These are phyloP conservation scores for Tuber calosporum DNA, from an alignment of 495 filamentous ascomycete genomes.

Conservation along the genomic window DNA sequence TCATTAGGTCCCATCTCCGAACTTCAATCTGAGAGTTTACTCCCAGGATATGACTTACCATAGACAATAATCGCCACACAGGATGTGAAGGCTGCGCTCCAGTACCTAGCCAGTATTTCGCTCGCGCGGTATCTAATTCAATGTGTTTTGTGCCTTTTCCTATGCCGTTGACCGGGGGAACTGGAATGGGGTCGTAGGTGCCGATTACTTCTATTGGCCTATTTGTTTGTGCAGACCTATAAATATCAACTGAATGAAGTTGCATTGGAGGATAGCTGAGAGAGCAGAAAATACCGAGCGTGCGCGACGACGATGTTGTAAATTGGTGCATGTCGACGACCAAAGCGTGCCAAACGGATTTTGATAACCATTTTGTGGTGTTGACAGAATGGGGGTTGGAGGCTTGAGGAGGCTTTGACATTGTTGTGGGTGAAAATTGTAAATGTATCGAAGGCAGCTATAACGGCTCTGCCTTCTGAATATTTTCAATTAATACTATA, in stretches of 20 bases:
- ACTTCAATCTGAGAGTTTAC: too few species aligned
- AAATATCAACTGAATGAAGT: background rate
- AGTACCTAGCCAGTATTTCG: slow-evolving; percentile 94
- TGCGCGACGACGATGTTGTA: slow-evolving; percentile 97
- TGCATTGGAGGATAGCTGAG: slow-evolving; percentile 15
- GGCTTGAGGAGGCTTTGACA: background rate
- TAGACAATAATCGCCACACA: slow-evolving; percentile 72
- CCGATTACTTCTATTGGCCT: slow-evolving; percentile 87
- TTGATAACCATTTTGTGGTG: slow-evolving; percentile 73
- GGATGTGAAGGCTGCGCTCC: slow-evolving; percentile 89
- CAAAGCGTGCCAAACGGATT: slow-evolving; percentile 90
- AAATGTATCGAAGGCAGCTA: background rate
- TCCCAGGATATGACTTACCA: slow-evolving; percentile 54
- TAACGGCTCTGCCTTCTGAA: slow-evolving; percentile 18
- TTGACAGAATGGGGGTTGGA: background rate
- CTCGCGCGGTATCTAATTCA: slow-evolving; percentile 68
- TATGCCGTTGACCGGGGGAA: slow-evolving; percentile 58
- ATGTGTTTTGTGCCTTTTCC: slow-evolving; percentile 78
- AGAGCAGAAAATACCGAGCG: slow-evolving; percentile 60
- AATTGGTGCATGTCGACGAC: slow-evolving; percentile 72
- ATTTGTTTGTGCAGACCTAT: slow-evolving; percentile 7
- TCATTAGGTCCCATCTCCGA: background rate
- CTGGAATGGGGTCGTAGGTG: slow-evolving; percentile 89
- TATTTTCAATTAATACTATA: background rate
- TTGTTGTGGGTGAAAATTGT: background rate